Evolutionary conservation across 2,329 filamentous ascomycete species (phyloP), one percentile per base, ranked within the genome.

Genomic region (Phaeoacremonium minimum): DNA sequence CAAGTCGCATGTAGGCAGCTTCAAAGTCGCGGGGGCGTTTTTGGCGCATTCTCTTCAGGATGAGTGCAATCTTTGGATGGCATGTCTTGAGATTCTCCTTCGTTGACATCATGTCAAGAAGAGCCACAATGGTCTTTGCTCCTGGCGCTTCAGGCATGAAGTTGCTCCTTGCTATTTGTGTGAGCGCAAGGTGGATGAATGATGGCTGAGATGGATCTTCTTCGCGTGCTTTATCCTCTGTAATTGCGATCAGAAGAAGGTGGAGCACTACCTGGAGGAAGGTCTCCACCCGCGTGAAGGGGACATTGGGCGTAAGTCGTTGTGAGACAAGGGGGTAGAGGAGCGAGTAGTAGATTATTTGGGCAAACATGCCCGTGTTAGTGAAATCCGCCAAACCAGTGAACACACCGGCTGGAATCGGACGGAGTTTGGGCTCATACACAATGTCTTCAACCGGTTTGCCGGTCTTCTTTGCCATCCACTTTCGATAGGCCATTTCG

Each of bases 211-310:
- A 61, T 15, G 71, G 64, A 9, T 69, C 68, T 20, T 71, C 66
- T 42, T 83, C 75, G 38, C 71, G 67, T 12, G 75, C 69, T 49
- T 76, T 71, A 51, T 97, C 93, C 61, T 97, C 93, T 4, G 86
- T 68, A 29, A 95, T 82, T 12, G 90, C 90, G 34, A 96, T 80
- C 28, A 97, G 75, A 4, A 88, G 74, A 9, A 98, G 71, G 58
- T 98, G 93, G 19, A 98, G 66, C 2, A 95, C 83, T 31, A 96
- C 85, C 53, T 97, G 91, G 19, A 97, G 65, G 61, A 95, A 96
- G 0, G 87, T 85, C 62, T 98, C 93, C 7, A 96, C 75, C 36
- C 93, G 79, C 2, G 90, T 95, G 9, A 75, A 71, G 7, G 88
- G 87, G 17, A 97, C 83, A 14, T 72, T 78, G 1, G 87, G 84